A percentile compares a stretch with the other conserved stretches of the same genome.
These are phyloP conservation scores for Blyttiomyces sp. DNA, from an alignment of 371 early-diverging fungal genomes.

Conservation along the genomic window DNA sequence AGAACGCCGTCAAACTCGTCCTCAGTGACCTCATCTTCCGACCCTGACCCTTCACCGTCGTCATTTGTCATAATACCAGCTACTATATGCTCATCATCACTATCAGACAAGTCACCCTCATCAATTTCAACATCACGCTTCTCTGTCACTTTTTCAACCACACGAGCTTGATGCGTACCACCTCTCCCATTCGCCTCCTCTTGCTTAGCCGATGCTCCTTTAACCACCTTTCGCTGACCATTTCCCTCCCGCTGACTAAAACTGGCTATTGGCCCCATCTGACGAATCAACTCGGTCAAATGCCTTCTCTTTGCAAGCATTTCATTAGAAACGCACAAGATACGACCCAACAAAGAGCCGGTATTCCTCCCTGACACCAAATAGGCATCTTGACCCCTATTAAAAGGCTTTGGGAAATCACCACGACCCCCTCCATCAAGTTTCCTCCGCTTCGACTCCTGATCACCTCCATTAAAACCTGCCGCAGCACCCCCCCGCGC, in stretches of 20 bases:
- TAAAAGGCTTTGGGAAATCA: no score
- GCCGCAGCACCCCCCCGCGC: no score
- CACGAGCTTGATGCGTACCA: not conserved
- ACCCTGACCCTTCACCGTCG: not conserved
- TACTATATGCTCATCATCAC: not conserved
- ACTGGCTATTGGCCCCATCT: no score
- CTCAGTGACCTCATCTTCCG: not conserved
- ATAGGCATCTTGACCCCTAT: no score
- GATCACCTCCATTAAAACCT: no score
- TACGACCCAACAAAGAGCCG: no score
- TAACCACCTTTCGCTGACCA: not conserved
- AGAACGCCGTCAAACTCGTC: not conserved
- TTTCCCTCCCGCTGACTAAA: not conserved
- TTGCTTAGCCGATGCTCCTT: not conserved
- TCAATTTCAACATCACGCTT: not conserved
- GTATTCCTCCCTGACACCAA: no score
- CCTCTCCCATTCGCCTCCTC: not conserved
- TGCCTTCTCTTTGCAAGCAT: no score
- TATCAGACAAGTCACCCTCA: not conserved
- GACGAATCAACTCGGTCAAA: no score
- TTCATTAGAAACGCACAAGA: no score
- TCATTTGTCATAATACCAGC: not conserved
- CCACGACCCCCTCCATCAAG: no score
- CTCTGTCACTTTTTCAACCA: not conserved
- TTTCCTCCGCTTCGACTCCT: no score